phyloP scores from a whole-genome alignment of 805 yeast species.

The Teunomyces cretensis region DNA sequence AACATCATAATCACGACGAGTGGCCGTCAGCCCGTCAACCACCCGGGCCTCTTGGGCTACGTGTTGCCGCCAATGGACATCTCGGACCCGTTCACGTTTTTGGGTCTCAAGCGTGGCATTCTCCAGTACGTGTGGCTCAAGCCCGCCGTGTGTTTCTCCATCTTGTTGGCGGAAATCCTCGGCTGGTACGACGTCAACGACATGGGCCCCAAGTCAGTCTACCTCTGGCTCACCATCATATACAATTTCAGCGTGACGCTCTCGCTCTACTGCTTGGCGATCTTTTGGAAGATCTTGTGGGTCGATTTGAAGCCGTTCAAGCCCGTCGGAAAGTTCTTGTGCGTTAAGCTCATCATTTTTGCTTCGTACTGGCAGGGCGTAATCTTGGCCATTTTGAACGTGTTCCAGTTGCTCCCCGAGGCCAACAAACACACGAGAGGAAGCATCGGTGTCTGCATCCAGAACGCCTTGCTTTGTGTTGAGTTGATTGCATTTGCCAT shows the following conservation, averaged over 20 bases:
- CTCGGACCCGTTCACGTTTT: conserved; percentile 78
- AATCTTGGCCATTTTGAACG: conserved; percentile 51
- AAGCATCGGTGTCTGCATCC: conserved; percentile 59
- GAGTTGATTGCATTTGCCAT: conserved; percentile 85
- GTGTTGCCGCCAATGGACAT: conserved; percentile 66
- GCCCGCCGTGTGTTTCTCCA: conserved; percentile 70
- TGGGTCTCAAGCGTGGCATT: conserved; percentile 77
- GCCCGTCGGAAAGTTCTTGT: conserved; percentile 89
- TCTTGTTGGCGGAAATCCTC: conserved; percentile 44
- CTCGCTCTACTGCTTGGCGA: conserved; percentile 80
- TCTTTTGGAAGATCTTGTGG: conserved; percentile 92
- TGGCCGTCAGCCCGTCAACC: conserved; percentile 69
- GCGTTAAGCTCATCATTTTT: conserved; percentile 90
- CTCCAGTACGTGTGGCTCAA: conserved; percentile 95
- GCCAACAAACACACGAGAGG: conserved; percentile 24
- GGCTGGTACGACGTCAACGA: conserved; percentile 54
- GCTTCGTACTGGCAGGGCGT: conserved; percentile 98
- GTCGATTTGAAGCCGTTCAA: conserved; percentile 72
- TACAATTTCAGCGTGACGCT: conserved; percentile 81
- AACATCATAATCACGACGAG: conserved; percentile 70
- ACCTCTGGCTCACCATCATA: conserved; percentile 62
- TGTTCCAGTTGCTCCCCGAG: conserved; percentile 44
- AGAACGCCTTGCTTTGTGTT: conserved; percentile 74
- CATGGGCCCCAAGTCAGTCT: conserved; percentile 48
- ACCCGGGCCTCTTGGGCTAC: conserved; percentile 57